A percentile compares a stretch with the other conserved stretches of the same genome.
Conservation (phyloP, 2,329 filamentous ascomycete species). For the Cercospora canescens region DNA sequence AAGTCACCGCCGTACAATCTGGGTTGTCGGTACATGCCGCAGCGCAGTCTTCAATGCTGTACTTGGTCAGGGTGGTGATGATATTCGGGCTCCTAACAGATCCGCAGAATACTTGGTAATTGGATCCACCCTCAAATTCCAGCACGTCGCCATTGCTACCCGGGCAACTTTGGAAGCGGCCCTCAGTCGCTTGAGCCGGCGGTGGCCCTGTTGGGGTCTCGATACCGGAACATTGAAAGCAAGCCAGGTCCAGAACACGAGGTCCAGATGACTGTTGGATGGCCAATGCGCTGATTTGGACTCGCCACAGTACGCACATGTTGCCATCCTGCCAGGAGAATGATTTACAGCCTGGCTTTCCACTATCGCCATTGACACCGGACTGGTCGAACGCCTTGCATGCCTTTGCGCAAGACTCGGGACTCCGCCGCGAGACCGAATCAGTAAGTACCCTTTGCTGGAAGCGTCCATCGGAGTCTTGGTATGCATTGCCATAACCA, state of each 20-base stretch:
- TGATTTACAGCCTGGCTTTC: background rate
- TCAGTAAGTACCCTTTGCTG: background rate
- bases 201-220: background rate
- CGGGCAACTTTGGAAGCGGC: background rate
- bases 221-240: background rate
- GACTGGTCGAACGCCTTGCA: background rate
- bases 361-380: background rate
- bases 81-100: background rate
- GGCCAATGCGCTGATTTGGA: rapidly evolving
- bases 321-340: background rate
- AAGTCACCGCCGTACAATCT: background rate
- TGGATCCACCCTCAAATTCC: background rate
- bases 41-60: background rate
- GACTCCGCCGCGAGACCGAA: background rate
- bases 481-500: background rate
- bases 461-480: background rate
- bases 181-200: background rate
- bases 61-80: background rate
- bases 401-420: background rate
- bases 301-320: background rate
- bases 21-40: background rate
- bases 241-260: background rate
- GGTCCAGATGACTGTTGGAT: background rate
- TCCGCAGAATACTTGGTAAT: background rate
- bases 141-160: background rate